Base-by-base conservation (phyloP, 2,329 filamentous ascomycete genomes). In the Sarocladium brachiariae region DNA sequence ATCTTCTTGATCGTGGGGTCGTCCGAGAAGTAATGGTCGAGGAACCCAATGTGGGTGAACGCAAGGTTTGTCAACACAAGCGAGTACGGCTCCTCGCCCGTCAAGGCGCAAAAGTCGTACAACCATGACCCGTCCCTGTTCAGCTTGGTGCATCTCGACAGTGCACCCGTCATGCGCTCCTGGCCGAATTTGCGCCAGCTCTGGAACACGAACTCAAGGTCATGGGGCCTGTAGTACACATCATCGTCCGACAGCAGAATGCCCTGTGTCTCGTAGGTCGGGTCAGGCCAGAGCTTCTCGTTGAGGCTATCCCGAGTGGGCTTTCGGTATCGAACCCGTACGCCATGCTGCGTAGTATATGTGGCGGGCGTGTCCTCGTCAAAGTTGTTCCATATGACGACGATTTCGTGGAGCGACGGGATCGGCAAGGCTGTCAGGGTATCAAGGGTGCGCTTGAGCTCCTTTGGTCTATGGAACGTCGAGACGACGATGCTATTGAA, bases 361-460 rank as follows among this genome's bases (percentile, higher is more conserved):
- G 52, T 49, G 3, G 23, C 49, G 2, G 61, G 61, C 1, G 59
- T 56, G 9, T 49, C 37, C 41, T 59, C 55, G 8, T 58, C 55
- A 37, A 59, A 47, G 49, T 62, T 54, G 56, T 61, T 61, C 61
- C 60, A 63, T 34, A 63, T 50, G 21, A 63, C 34, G 51, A 62
- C 57, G 31, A 63, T 55, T 27, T 63, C 61, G 34, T 59, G 53
- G 19, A 63, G 54, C 2, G 61, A 63, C 9, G 59, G 58, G 27
- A 63, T 56, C 14, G 53, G 52, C 19, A 55, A 43, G 27, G 47
- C 18, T 19, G 57, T 54, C 16, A 63, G 54, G 4, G 52, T 53
- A 24, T 54, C 38, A 3, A 63, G 52, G 10, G 59, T 59, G 37
- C 49, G 45, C 35, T 60, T 56, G 33, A 63, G 58, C 46, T 61